These are phyloP conservation scores for Candida dubliniensis DNA, from an alignment of 1,139 yeast species.

Conservation along the genomic window DNA sequence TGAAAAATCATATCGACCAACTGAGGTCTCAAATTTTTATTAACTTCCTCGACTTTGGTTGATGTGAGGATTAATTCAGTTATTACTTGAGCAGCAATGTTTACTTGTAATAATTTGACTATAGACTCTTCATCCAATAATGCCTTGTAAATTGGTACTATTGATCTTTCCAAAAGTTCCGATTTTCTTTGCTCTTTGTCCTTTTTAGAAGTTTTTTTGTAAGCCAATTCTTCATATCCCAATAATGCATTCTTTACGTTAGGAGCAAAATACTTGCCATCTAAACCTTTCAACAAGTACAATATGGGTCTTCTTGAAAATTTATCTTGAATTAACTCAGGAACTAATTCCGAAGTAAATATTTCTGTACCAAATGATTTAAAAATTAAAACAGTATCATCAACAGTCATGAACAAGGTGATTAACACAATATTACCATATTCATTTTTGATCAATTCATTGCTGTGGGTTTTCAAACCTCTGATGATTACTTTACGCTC, in stretches of 20 bases:
- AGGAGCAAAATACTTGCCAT: conserved; percentile 82
- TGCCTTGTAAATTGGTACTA: conserved; percentile 63
- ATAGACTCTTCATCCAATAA: conserved; percentile 35
- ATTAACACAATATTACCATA: conserved; percentile 81
- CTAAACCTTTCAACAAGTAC: conserved; percentile 75
- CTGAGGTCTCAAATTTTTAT: conserved; percentile 43
- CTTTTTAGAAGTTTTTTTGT: conserved; percentile 75
- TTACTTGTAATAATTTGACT: conserved; percentile 54
- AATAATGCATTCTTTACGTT: conserved; percentile 58
- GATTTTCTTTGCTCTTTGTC: conserved; percentile 73
- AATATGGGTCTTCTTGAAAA: conserved; percentile 87
- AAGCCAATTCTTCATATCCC: conserved; percentile 64
- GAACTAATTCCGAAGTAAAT: conserved; percentile 53
- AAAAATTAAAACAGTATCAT: conserved; percentile 82
- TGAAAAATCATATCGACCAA: conserved; percentile 58
- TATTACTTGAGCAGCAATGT: conserved; percentile 80
- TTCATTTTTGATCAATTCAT: conserved; percentile 77
- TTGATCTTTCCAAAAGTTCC: conserved; percentile 66
- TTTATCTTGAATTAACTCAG: conserved; percentile 64
- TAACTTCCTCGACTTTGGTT: conserved; percentile 50
- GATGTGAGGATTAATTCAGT: conserved; percentile 65
- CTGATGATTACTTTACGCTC: conserved; percentile 82
- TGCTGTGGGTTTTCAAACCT: conserved; percentile 70
- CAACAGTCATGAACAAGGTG: conserved; percentile 81
- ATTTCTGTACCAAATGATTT: conserved; percentile 69